A percentile compares a stretch with the other conserved stretches of the same genome.
These are phyloP conservation scores for Moesziomyces sp. DNA, from an alignment of 1,284 basidiomycete genomes.

Conservation along the genomic window DNA sequence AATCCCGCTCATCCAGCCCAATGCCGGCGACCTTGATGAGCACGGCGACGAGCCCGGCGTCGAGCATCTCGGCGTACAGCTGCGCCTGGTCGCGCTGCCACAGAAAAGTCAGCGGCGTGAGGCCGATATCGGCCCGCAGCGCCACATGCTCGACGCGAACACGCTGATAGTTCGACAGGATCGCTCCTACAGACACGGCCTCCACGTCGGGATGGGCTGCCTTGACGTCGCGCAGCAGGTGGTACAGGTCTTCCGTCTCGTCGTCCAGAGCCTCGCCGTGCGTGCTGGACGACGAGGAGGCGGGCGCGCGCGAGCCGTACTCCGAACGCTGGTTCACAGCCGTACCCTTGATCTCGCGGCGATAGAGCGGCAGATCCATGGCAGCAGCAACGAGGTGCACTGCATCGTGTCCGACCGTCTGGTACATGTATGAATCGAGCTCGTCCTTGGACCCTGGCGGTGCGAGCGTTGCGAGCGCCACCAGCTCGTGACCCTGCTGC, in stretches of 20 bases:
- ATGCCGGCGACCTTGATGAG: conserved; percentile 97
- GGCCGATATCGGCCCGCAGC: conserved; percentile 72
- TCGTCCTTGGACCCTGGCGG: conserved; percentile 90
- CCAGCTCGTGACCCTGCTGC: conserved; percentile 85
- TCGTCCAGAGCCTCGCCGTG: conserved; percentile 72
- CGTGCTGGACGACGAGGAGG: conserved; percentile 3
- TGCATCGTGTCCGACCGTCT: conserved; percentile 95
- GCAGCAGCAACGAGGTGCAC: conserved; percentile 87
- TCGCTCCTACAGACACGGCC: conserved; percentile 93
- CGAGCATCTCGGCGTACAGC: conserved; percentile 87
- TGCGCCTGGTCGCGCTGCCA: conserved; percentile 92
- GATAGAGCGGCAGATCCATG: conserved; percentile 85
- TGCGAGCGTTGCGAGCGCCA: conserved; percentile 88
- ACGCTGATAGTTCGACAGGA: conserved; percentile 96
- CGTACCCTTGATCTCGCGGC: conserved; percentile 81
- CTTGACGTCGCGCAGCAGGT: conserved; percentile 78
- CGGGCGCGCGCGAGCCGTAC: conserved; percentile 75
- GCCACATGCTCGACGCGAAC: conserved; percentile 93
- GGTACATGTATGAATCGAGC: conserved; percentile 97
- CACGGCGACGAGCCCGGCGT: conserved; percentile 80
- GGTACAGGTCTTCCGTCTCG: conserved; percentile 94
- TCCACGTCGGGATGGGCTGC: conserved; percentile 80
- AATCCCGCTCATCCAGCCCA: conserved; percentile 79
- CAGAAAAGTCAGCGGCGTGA: conserved; percentile 86
- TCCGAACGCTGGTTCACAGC: conserved; percentile 84